Base-by-base conservation (phyloP, 768 basidiomycete genomes). In the Lanmaoa rubissima region DNA sequence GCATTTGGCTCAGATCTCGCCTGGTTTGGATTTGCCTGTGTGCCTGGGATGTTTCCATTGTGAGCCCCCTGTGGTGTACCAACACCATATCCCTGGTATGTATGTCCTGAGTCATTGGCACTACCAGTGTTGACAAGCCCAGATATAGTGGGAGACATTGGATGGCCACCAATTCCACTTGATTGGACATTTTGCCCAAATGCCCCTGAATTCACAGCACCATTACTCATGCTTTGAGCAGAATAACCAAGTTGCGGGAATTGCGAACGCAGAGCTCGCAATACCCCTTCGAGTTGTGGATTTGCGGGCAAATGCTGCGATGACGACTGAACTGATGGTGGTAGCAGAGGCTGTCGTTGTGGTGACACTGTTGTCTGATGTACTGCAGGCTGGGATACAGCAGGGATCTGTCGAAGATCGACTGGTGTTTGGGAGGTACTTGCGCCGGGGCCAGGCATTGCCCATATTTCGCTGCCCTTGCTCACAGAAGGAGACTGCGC, bases 181-280 rank as follows among this genome's bases (percentile, higher is more conserved):
- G 48, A 19, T 8, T 53, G 60, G 10, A 16, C 10, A 53, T 44
- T 43, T 31, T 48, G 56, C 32, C 38, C 52, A 13, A 21, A 1
- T 39, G 36, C 19, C 34, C 39, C 19, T 41, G 53, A 12, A 52
- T 45, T 57, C 19, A n/a, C 44, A 43, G 39, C 14, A 13, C 19
- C 21, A 49, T 47, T 46, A 45, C 13, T 48, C 17, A 19, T 24
- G 19, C 11, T 16, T 43, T 50, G 65, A 39, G n/a, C 31, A 32
- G 55, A 32, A 16, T 1, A 0, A 26, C 26, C 26, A 28, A 59
- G 60, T 19, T 65, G 63, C 12, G 60, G 59, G 26, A 60, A 54
- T 28, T 67, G 60, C 39, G 14, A 38, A 36, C 59, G 65, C 34
- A 70, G 32, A 12, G 39, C 13, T 31, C 38, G 59, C 41, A 70